Percentiles rank a stretch among this genome's conserved stretches.
phyloP scores from a whole-genome alignment of 2,329 filamentous ascomycete species.

The Aspergillus sp. region DNA sequence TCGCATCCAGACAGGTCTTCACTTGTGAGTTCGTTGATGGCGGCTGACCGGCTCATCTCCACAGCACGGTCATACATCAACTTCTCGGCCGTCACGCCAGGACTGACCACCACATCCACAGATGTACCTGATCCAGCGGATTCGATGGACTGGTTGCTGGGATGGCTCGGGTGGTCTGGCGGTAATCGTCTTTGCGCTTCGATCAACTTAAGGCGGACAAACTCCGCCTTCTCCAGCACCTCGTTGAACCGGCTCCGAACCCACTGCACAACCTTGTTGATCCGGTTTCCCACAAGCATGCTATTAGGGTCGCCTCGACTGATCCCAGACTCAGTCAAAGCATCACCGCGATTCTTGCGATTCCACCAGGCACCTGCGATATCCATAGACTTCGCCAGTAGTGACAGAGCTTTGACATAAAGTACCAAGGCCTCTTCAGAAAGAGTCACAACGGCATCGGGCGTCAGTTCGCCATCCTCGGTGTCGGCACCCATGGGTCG shows the following conservation, averaged over 20 bases:
- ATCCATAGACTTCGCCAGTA: slow-evolving; percentile 94
- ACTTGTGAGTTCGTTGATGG: slow-evolving; percentile 93
- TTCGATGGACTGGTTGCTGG: slow-evolving; percentile 71
- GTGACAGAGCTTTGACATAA: slow-evolving; percentile 90
- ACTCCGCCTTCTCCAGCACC: slow-evolving; percentile 91
- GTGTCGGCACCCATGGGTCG: slow-evolving; percentile 42
- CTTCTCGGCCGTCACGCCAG: slow-evolving; percentile 91
- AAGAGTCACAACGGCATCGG: slow-evolving; percentile 81
- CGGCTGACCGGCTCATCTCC: slow-evolving; percentile 93
- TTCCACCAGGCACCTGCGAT: slow-evolving; percentile 92
- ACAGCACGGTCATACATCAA: slow-evolving; percentile 97
- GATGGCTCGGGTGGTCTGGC: slow-evolving; percentile 82
- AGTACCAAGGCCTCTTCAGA: slow-evolving; percentile 94
- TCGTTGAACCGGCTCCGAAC: slow-evolving; percentile 93
- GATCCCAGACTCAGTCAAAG: slow-evolving; percentile 49
- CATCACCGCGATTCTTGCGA: slow-evolving; percentile 72
- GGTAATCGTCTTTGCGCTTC: slow-evolving; percentile 86
- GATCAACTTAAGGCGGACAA: slow-evolving; percentile 85
- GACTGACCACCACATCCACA: slow-evolving; percentile 79
- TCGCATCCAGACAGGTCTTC: slow-evolving; percentile 87
- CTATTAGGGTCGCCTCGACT: slow-evolving; percentile 51
- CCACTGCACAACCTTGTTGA: slow-evolving; percentile 96
- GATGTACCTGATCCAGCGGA: slow-evolving; percentile 65
- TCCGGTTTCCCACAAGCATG: slow-evolving; percentile 66
- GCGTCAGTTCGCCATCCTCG: slow-evolving; percentile 74